Evolutionary conservation across 306 rosid genomes (phyloP).

Genomic region (Vicia sativa): DNA sequence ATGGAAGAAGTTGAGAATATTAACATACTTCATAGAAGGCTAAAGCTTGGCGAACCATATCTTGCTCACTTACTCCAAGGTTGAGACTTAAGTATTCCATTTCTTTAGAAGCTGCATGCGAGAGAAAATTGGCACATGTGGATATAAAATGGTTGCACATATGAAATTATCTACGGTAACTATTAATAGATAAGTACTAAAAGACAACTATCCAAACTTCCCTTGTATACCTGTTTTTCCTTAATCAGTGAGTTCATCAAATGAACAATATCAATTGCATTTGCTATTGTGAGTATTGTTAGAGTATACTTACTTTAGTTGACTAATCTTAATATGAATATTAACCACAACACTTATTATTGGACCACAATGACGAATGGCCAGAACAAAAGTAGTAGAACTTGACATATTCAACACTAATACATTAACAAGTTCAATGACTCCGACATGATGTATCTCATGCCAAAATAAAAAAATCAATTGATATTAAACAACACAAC

Average conservation of each 20-base stretch:
- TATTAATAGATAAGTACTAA: slow-evolving; percentile 10
- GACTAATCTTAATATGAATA: slow-evolving; percentile 1
- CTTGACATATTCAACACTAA: slow-evolving; percentile 25
- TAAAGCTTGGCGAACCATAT: slow-evolving; percentile 48
- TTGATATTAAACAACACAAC: slow-evolving; percentile 15
- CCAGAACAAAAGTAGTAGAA: slow-evolving; percentile 19
- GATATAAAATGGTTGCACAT: slow-evolving; percentile 8
- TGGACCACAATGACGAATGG: neutral
- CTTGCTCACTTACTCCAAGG: slow-evolving; percentile 54
- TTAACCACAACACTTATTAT: slow-evolving; percentile 11
- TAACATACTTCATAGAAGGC: slow-evolving; percentile 54
- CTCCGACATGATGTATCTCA: neutral
- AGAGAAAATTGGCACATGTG: slow-evolving; percentile 14
- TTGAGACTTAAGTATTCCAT: slow-evolving; percentile 44
- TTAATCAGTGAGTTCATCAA: neutral
- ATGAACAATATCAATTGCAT: slow-evolving; percentile 3
- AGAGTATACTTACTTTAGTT: slow-evolving; percentile 2
- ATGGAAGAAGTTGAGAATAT: slow-evolving; percentile 14
- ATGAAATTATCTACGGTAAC: slow-evolving; percentile 5
- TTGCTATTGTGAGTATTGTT: neutral
- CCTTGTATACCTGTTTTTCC: slow-evolving; percentile 14
- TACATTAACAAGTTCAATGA: slow-evolving; percentile 5
- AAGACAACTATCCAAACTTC: slow-evolving; percentile 28
- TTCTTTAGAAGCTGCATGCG: slow-evolving; percentile 51
- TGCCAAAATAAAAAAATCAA: slow-evolving; percentile 13